Conservation (phyloP, 805 yeast species). For the Wickerhamomyces rabaulensis region DNA sequence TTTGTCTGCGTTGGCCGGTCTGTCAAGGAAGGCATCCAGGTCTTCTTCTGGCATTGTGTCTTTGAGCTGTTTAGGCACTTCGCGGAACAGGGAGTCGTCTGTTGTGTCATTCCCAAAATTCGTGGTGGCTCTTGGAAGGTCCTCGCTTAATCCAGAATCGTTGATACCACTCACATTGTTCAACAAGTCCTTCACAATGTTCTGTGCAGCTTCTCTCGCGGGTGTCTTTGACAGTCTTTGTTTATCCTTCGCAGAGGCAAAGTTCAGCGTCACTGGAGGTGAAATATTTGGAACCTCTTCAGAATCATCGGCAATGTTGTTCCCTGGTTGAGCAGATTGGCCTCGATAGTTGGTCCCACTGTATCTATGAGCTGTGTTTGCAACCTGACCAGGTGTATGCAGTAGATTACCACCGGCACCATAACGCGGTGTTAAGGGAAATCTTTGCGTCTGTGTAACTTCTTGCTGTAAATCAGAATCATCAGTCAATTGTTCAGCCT, state of each 20-base stretch:
- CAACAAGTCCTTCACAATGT: slow-evolving; percentile 20
- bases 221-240: slow-evolving; percentile 8
- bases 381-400: slow-evolving; percentile 22
- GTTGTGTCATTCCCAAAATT: not conserved
- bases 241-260: slow-evolving; percentile 11
- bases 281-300: slow-evolving; percentile 19
- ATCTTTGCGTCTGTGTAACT: slow-evolving; percentile 28
- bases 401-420: slow-evolving; percentile 33
- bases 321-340: not conserved
- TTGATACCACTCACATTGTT: slow-evolving; percentile 22
- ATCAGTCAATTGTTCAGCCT: not conserved
- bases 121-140: not conserved
- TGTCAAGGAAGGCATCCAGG: slow-evolving; percentile 21
- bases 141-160: slow-evolving; percentile 11
- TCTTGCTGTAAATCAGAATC: slow-evolving; percentile 3
- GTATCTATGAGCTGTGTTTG: slow-evolving; percentile 13
- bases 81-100: slow-evolving; percentile 7
- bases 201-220: slow-evolving; percentile 21
- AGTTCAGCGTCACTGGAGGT: slow-evolving; percentile 22
- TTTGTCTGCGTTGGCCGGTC: slow-evolving; percentile 4
- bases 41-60: slow-evolving; percentile 8
- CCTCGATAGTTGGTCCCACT: slow-evolving; percentile 7
- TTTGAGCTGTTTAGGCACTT: not conserved
- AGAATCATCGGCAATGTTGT: slow-evolving; percentile 17
- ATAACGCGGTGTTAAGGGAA: slow-evolving; percentile 44